Percentiles rank a stretch among this genome's conserved stretches.
phyloP scores from a whole-genome alignment of 768 basidiomycete genomes.

The Leucosporidium yakuticum region DNA sequence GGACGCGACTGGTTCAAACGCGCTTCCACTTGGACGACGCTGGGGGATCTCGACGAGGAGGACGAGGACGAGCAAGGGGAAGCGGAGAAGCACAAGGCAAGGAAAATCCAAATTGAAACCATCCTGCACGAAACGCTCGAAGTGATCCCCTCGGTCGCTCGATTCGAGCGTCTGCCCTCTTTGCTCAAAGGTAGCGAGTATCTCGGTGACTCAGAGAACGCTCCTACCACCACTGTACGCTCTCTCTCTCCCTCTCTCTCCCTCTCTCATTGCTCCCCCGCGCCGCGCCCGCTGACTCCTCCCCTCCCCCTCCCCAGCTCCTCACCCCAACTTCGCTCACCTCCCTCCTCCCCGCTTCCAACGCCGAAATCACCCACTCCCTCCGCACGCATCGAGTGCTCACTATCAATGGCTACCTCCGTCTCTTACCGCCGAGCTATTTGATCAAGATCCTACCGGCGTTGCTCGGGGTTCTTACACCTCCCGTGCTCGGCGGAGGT shows the following conservation, averaged over 20 bases:
- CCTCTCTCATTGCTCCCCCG: too few species aligned
- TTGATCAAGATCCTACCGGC: slow-evolving; percentile 67
- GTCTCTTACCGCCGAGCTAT: slow-evolving; percentile 63
- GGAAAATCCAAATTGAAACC: slow-evolving; percentile 63
- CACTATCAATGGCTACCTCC: slow-evolving; percentile 63
- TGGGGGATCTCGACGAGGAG: not conserved
- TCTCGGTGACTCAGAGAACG: slow-evolving; percentile 41
- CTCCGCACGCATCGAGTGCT: slow-evolving; percentile 67
- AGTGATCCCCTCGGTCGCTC: slow-evolving; percentile 68
- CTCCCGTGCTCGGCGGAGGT: not conserved
- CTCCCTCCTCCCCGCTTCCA: slow-evolving; percentile 71
- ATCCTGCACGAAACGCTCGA: slow-evolving; percentile 80
- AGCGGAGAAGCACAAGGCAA: slow-evolving; percentile 41
- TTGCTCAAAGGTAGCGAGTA: slow-evolving; percentile 71
- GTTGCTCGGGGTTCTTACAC: slow-evolving; percentile 60
- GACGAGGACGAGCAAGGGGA: slow-evolving; percentile 28
- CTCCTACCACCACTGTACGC: slow-evolving; percentile 11
- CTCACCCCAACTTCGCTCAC: slow-evolving; percentile 61
- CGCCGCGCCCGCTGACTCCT: not conserved
- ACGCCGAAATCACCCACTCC: slow-evolving; percentile 61
- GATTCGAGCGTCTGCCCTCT: slow-evolving; percentile 57
- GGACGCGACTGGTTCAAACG: slow-evolving; percentile 8
- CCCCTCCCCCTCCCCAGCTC: not conserved
- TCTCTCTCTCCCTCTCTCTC: not conserved
- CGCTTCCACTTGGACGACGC: not conserved